Base-by-base conservation (phyloP, 306 rosid genomes). In the Erythrophleum fordii region DNA sequence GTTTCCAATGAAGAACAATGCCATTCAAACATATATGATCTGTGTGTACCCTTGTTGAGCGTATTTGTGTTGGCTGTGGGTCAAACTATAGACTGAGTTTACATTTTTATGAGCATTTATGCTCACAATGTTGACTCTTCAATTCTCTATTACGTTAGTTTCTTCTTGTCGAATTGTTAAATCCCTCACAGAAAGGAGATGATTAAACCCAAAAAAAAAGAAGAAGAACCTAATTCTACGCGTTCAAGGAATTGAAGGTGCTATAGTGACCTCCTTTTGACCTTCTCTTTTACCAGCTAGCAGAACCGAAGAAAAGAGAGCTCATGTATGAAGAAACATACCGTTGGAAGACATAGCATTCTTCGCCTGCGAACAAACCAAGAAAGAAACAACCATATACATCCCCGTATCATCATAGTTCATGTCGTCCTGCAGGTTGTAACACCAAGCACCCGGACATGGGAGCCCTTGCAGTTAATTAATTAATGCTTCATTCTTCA, bases 311-410 rank as follows among this genome's bases (percentile, higher is more conserved):
- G 69, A 34, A n/a, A 77, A 39, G 67, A 58, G 66, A 68, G 82
- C 3, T 51, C 14, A 55, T 37, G 22, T 11, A 60, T 44, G 22
- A 73, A 79, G 64, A 69, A 75, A 62, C 71, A 69, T 58, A 60
- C 39, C 80, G 37, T 60, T 25, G 14, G 22, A 72, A 72, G 17
- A 73, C 89, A 84, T 90, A 60, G 91, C 80, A 77, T 80, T 87
- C 84, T 81, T 82, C 89, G 80, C 91, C 90, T 23, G 46, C 89
- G 88, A 85, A 69, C 82, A 72, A 67, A 86, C 85, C 89, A 76
- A 91, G 84, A 83, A 68, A 76, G 58, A 10, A 75, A 69, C 72
- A 66, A 20, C 51, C 53, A 56, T 45, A 51, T 17, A 61, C 49
- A 35, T 78, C 76, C 31, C 35, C 72, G 8, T 11, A 9, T 69